Evolutionary conservation across 768 basidiomycete species (phyloP).

Genomic region (Pisolithus sp.): DNA sequence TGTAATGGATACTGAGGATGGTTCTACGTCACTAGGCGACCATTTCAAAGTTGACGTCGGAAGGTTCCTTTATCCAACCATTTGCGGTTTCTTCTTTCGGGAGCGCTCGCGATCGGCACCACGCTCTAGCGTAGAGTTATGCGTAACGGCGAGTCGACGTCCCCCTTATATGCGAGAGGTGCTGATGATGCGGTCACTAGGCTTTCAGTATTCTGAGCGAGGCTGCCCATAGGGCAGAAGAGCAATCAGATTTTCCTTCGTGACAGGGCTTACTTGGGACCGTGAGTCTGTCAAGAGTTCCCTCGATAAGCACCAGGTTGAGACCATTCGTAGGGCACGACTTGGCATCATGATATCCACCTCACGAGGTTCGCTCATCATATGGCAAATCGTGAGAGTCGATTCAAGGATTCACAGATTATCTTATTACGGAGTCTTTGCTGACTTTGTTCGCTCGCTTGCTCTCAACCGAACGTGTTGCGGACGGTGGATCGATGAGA

Average conservation of each 20-base stretch:
- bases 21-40: constrained; percentile 10
- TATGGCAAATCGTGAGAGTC: background rate
- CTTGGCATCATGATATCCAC: constrained; percentile 45
- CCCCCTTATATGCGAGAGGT: constrained; percentile 20
- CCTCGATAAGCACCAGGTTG: background rate
- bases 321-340: constrained; percentile 28
- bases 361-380: constrained; percentile 36
- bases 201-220: constrained; percentile 50
- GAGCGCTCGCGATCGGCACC: constrained; percentile 11
- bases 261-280: constrained; percentile 38
- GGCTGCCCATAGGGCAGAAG: constrained; percentile 32
- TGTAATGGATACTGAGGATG: background rate
- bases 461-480: constrained; percentile 33
- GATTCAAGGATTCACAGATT: constrained; percentile 33
- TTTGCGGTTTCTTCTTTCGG: constrained; percentile 35
- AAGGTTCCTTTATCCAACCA: constrained; percentile 21
- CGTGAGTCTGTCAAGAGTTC: constrained; percentile 28
- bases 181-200: constrained; percentile 30
- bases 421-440: constrained; percentile 50
- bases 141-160: constrained; percentile 16
- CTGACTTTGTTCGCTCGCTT: constrained; percentile 52
- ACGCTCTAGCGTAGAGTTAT: constrained; percentile 20
- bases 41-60: constrained; percentile 21
- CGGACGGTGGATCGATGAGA: constrained; percentile 32
- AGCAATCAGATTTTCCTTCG: constrained; percentile 44